Conservation (phyloP, 345 rosid genomes). For the Populus tremula region DNA sequence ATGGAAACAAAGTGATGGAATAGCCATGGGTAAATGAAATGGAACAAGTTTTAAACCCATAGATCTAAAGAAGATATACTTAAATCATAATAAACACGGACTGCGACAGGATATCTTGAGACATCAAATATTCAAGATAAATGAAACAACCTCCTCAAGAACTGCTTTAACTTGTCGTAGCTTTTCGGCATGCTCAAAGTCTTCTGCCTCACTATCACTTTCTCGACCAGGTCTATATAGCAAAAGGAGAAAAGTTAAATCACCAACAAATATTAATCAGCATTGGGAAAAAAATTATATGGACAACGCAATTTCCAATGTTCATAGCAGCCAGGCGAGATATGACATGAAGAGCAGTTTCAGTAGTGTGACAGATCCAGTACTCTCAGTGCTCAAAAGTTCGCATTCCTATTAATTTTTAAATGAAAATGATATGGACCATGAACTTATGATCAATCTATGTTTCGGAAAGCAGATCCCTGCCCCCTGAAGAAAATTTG, state of each 20-base stretch:
- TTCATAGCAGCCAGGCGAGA: neutral
- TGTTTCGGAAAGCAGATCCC: neutral
- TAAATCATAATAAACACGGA: neutral
- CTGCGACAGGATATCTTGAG: neutral
- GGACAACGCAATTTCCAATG: neutral
- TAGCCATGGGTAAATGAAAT: neutral
- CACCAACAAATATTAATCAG: neutral
- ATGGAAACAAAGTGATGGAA: neutral
- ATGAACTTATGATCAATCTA: neutral
- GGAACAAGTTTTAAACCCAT: neutral
- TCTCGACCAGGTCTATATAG: conserved; percentile 71
- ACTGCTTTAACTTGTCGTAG: conserved; percentile 98
- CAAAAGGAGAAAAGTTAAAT: conserved; percentile 9
- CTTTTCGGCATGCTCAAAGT: conserved; percentile 97
- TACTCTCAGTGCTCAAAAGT: neutral
- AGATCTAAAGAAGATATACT: neutral
- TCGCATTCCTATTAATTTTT: neutral
- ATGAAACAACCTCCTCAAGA: conserved; percentile 82
- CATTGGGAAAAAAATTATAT: neutral
- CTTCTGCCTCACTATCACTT: conserved; percentile 99
- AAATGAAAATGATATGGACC: neutral
- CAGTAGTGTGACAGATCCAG: neutral
- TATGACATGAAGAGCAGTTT: neutral
- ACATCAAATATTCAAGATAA: conserved; percentile 3
- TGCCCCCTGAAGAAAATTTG: neutral